Evolutionary conservation across 2,329 filamentous ascomycete genomes (phyloP).

Genomic region (Alternaria rosae): DNA sequence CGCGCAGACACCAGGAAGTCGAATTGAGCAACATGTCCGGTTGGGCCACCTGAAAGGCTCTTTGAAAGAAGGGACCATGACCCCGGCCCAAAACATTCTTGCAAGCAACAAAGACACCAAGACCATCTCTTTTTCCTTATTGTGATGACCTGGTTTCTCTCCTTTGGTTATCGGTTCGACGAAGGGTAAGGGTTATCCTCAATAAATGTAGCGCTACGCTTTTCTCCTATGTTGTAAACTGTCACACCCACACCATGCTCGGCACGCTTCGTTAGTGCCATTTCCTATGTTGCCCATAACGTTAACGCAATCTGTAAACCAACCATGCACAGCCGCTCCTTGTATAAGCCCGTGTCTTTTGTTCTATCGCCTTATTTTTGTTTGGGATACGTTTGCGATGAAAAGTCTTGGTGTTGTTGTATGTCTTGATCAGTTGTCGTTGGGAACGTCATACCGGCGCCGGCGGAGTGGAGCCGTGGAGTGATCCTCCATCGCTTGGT

Average conservation of each 20-base stretch:
- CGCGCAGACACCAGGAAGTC: background rate
- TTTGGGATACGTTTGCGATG: constrained; percentile 6
- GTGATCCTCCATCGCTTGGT: too few relatives aligned
- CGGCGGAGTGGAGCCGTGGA: too few relatives aligned
- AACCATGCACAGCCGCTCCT: rapidly evolving
- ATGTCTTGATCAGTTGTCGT: background rate
- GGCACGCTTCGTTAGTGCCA: background rate
- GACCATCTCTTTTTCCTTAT: constrained; percentile 1
- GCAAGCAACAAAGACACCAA: background rate
- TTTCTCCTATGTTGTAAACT: background rate
- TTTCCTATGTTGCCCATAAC: background rate
- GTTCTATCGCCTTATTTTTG: background rate
- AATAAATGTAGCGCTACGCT: background rate
- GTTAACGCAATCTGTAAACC: background rate
- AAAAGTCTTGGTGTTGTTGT: background rate
- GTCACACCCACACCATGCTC: rapidly evolving
- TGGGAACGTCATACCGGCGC: too few relatives aligned
- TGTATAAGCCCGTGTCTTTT: background rate
- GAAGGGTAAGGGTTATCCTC: rapidly evolving
- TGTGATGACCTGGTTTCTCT: background rate
- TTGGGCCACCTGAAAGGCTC: background rate
- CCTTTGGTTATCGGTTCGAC: background rate
- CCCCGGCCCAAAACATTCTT: too few relatives aligned
- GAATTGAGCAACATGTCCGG: background rate
- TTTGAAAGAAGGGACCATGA: too few relatives aligned